phyloP scores from a whole-genome alignment of 805 yeast genomes.

The Saccharomycopsis fodiens region DNA sequence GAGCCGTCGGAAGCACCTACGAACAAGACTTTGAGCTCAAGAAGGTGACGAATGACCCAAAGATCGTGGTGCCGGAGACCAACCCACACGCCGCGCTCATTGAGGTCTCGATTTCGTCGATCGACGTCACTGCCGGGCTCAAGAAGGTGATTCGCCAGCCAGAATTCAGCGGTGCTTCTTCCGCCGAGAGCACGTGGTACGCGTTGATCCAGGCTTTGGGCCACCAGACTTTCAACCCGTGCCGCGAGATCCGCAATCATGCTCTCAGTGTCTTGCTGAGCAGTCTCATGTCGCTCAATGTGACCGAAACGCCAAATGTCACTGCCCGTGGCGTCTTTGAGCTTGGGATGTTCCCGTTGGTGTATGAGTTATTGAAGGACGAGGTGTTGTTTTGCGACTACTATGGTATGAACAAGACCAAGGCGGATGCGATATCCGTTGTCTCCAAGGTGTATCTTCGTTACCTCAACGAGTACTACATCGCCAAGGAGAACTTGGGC shows the following conservation, averaged over 20 bases:
- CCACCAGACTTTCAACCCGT: slow-evolving; percentile 85
- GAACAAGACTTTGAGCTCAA: slow-evolving; percentile 53
- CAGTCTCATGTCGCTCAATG: slow-evolving; percentile 37
- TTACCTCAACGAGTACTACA: slow-evolving; percentile 28
- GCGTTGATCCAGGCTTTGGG: slow-evolving; percentile 78
- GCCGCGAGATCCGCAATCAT: slow-evolving; percentile 61
- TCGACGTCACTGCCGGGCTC: slow-evolving; percentile 50
- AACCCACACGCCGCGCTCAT: slow-evolving; percentile 50
- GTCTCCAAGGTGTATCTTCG: slow-evolving; percentile 59
- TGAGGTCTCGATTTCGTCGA: slow-evolving; percentile 51
- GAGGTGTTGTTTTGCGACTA: slow-evolving; percentile 56
- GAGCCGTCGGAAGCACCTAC: slow-evolving; percentile 71
- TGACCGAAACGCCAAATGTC: slow-evolving; percentile 31
- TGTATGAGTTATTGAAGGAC: slow-evolving; percentile 58
- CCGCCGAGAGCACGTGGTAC: slow-evolving; percentile 29
- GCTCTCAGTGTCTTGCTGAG: slow-evolving; percentile 58
- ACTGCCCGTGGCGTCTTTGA: slow-evolving; percentile 56
- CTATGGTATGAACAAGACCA: slow-evolving; percentile 55
- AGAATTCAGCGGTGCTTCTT: slow-evolving; percentile 31
- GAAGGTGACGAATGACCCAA: slow-evolving; percentile 36
- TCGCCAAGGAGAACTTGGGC: slow-evolving; percentile 7
- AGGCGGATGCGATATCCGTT: slow-evolving; percentile 57
- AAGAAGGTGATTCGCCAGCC: slow-evolving; percentile 29
- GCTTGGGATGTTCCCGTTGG: slow-evolving; percentile 65
- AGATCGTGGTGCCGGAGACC: slow-evolving; percentile 21